Evolutionary conservation across 2,329 filamentous ascomycete genomes (phyloP), one percentile per base, ranked within the genome.

Genomic region (Ceratocystiopsis sp.): DNA sequence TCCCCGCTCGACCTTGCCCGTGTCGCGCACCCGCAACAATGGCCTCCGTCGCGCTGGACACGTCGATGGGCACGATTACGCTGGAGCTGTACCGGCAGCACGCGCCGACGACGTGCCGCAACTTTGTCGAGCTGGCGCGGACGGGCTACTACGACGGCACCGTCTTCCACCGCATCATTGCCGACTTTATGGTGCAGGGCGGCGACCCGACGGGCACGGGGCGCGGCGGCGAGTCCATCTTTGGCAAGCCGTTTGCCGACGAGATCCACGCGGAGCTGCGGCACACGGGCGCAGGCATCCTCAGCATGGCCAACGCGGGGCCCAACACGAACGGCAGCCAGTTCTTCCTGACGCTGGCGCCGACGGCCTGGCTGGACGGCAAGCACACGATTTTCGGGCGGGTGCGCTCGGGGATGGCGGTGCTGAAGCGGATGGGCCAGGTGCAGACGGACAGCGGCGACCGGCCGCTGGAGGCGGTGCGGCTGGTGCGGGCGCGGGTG

Each of bases 371-470:
- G 89, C 64, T 98, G 46, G 91, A 98, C 61, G 86, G 87, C 18
- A 95, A 94, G 61, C 89, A 98, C 60, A 93, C 87, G 12, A 93
- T 98, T 51, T 98, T 98, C 57, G 91, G 91, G 1, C 68, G 89
- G 43, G 86, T 98, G 35, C 87, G 82, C 65, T 73, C 63, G 43
- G 91, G 91, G 0, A 75, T 96, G 71, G 68, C 72, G 45, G 69
- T 89, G n/a, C 78, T 96, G 25, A 79, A 84, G 66, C 72, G 85
- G 51, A 83, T 98, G 75, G 91, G 87, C 0, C 59, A 91, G 45
- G 85, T 94, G 41, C 84, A 82, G 65, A 94, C 86, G 1, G 84
- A 76, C 19, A 63, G 64, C 9, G 84, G 89, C 52, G 91, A 96
- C 60, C 67, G 80, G 52, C 91, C 91, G 0, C 62, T 77, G 7